A percentile compares a stretch with the other conserved stretches of the same genome.
Conservation (phyloP, 352 stramenopile genomes). For the Pythium periplocum region DNA sequence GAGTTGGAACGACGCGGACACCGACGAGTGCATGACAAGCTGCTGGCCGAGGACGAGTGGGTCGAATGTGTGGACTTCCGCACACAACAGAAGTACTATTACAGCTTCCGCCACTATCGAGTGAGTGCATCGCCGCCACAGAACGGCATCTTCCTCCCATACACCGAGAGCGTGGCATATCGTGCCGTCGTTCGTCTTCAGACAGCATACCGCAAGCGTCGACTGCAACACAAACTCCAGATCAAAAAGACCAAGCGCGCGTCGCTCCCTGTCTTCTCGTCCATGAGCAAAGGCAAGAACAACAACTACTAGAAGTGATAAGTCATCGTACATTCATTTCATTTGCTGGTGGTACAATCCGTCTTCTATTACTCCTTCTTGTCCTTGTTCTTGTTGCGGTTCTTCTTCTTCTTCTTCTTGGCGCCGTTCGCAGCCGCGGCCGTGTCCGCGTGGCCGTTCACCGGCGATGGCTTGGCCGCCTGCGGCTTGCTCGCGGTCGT, state of each 20-base stretch:
- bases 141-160: slow-evolving; percentile 41
- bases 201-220: slow-evolving; percentile 46
- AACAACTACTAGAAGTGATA: too few relatives aligned
- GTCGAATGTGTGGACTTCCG: slow-evolving; percentile 47
- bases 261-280: slow-evolving; percentile 46
- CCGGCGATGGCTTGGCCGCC: slow-evolving; percentile 1
- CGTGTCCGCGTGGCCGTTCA: slow-evolving; percentile 2
- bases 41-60: slow-evolving; percentile 63
- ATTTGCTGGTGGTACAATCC: too few relatives aligned
- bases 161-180: slow-evolving; percentile 47
- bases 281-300: slow-evolving; percentile 9
- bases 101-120: slow-evolving; percentile 53
- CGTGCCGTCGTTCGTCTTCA: slow-evolving; percentile 50
- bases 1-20: slow-evolving; percentile 51
- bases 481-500: slow-evolving; percentile 23
- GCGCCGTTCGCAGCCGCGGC: slow-evolving; percentile 11
- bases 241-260: slow-evolving; percentile 43
- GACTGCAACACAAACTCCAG: slow-evolving; percentile 36
- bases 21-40: slow-evolving; percentile 27
- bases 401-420: slow-evolving; percentile 61
- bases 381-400: slow-evolving; percentile 43
- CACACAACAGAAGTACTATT: slow-evolving; percentile 52
- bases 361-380: slow-evolving; percentile 39
- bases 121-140: slow-evolving; percentile 29
- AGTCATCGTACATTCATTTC: too few relatives aligned